Conservation (phyloP, 208 protist genomes). For the Leishmania aethiopica region DNA sequence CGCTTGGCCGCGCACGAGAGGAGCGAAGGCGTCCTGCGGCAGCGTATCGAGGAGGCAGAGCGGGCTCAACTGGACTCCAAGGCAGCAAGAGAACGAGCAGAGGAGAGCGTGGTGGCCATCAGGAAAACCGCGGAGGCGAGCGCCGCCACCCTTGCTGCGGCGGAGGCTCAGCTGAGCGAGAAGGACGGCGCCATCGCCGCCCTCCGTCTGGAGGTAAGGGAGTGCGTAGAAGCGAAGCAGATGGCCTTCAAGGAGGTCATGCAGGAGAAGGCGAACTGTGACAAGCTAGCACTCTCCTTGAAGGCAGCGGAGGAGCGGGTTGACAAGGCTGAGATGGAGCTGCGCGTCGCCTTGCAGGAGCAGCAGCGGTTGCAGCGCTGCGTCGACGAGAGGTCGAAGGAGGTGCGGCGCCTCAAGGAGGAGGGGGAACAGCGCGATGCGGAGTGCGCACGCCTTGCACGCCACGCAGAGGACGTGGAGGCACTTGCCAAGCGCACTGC, state of each 20-base stretch:
- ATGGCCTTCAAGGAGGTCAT: constrained; percentile 21
- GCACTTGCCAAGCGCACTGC: constrained; percentile 45
- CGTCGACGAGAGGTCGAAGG: constrained; percentile 39
- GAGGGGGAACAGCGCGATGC: constrained; percentile 37
- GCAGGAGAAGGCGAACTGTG: constrained; percentile 26
- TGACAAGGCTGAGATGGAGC: constrained; percentile 3
- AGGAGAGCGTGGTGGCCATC: constrained; percentile 20
- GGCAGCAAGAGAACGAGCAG: constrained; percentile 20
- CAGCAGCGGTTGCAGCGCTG: constrained; percentile 31
- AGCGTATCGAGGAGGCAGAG: constrained; percentile 34
- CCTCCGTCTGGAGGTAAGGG: constrained; percentile 27
- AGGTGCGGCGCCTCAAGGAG: constrained; percentile 28
- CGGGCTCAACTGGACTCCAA: constrained; percentile 21
- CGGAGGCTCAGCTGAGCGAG: constrained; percentile 22
- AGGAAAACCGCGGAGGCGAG: constrained; percentile 19
- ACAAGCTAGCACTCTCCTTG: constrained; percentile 26
- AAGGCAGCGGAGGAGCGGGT: constrained; percentile 34
- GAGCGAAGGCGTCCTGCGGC: constrained; percentile 18
- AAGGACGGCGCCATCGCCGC: constrained; percentile 13
- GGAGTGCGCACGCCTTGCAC: constrained; percentile 42
- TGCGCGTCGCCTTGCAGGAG: constrained; percentile 28
- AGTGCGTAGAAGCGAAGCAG: constrained; percentile 21
- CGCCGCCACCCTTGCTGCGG: constrained; percentile 9
- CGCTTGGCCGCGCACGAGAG: constrained; percentile 20
- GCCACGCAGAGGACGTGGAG: constrained; percentile 69